A percentile compares a stretch with the other conserved stretches of the same genome.
Evolutionary conservation across 495 filamentous ascomycete species (phyloP).

Genomic region (Gamarada debralockiae): DNA sequence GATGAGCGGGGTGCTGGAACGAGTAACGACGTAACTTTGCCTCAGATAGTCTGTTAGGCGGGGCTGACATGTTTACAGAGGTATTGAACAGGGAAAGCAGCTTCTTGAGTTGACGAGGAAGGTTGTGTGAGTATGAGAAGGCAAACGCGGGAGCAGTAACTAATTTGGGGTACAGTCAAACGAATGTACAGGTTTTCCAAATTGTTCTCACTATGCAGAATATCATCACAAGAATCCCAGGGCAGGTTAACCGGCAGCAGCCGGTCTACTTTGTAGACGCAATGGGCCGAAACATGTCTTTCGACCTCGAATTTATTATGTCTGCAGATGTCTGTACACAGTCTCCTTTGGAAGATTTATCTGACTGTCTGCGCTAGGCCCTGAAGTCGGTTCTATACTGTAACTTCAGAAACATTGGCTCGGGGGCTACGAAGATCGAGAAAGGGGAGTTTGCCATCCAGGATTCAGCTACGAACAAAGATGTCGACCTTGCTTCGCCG

Average conservation of each 20-base stretch:
- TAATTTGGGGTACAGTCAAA: background rate
- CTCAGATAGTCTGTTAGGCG: background rate
- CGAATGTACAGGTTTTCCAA: slow-evolving; percentile 26
- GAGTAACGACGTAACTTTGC: slow-evolving; percentile 11
- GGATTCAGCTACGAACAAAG: slow-evolving; percentile 18
- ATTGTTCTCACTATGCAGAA: slow-evolving; percentile 25
- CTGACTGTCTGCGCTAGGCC: background rate
- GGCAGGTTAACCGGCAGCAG: slow-evolving; percentile 29
- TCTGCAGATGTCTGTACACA: slow-evolving; percentile 18
- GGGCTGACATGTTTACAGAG: slow-evolving; percentile 15
- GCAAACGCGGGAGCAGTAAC: background rate
- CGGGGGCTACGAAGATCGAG: slow-evolving; percentile 18
- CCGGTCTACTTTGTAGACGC: slow-evolving; percentile 31
- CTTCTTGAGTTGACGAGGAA: slow-evolving; percentile 14
- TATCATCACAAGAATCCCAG: slow-evolving; percentile 22
- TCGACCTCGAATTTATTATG: slow-evolving; percentile 27
- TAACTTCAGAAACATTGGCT: slow-evolving; percentile 20
- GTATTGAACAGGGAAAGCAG: slow-evolving; percentile 17
- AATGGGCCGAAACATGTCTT: slow-evolving; percentile 21
- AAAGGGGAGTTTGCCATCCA: slow-evolving; percentile 26
- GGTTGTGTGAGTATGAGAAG: slow-evolving; percentile 5
- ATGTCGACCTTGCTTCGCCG: slow-evolving; percentile 16
- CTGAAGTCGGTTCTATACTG: slow-evolving; percentile 16
- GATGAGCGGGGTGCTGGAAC: slow-evolving; percentile 7
- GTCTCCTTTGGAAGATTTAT: background rate